Evolutionary conservation across 352 stramenopile species (phyloP).

Genomic region (Phytophthora pisi): DNA sequence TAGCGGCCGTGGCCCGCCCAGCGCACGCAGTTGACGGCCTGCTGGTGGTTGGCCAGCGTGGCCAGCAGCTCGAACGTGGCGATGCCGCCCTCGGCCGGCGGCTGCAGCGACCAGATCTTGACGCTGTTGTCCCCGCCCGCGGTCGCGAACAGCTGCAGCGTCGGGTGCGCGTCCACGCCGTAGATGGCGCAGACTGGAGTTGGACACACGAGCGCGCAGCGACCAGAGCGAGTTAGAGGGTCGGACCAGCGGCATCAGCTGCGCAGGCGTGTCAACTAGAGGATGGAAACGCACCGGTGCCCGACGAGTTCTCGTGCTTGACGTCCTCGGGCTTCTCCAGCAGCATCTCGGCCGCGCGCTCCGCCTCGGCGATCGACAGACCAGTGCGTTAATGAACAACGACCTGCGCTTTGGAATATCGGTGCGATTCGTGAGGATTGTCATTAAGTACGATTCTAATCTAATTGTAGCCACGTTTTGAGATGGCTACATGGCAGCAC

Average conservation of each 20-base stretch:
- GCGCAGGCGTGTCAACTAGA: background rate
- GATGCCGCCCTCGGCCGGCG: constrained; percentile 40
- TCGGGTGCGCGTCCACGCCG: constrained; percentile 84
- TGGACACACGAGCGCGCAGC: constrained; percentile 10
- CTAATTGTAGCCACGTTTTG: constrained; percentile 24
- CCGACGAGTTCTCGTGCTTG: constrained; percentile 74
- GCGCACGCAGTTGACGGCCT: constrained; percentile 88
- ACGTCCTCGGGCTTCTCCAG: constrained; percentile 83
- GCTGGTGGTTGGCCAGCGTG: constrained; percentile 82
- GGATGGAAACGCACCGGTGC: constrained; percentile 47
- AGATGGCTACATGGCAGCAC: constrained; percentile 9
- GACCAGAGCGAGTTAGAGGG: constrained; percentile 7
- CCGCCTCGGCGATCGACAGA: background rate
- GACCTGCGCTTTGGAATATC: background rate
- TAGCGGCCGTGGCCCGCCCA: constrained; percentile 82
- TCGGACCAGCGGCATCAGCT: background rate
- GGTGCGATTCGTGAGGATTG: background rate
- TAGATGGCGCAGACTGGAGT: constrained; percentile 79
- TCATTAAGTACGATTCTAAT: constrained; percentile 12
- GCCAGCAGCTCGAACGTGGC: constrained; percentile 82
- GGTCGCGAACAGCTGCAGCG: constrained; percentile 71
- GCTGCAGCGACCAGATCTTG: constrained; percentile 82
- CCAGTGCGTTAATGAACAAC: constrained; percentile 1
- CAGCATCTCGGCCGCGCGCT: constrained; percentile 56
- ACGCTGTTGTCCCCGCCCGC: constrained; percentile 83